These are phyloP conservation scores for Elymus sibiricus DNA, from an alignment of 176 grass and related monocot species.

Conservation along the genomic window DNA sequence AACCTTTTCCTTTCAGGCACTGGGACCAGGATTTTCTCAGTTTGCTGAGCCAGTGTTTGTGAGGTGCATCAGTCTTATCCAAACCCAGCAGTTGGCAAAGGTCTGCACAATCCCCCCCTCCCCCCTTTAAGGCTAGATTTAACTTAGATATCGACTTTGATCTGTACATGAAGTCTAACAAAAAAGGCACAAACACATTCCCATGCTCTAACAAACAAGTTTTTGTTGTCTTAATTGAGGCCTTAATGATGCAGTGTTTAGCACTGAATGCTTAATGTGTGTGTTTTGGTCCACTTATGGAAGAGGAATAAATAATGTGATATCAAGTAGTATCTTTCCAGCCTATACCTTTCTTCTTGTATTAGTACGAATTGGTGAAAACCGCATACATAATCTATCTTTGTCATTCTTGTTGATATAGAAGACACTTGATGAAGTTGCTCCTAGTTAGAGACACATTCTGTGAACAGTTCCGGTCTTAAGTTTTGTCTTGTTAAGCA, in stretches of 20 bases:
- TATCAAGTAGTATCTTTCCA: neutral
- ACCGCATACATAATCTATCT: neutral
- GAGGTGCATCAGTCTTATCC: constrained; percentile 84
- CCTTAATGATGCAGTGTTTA: too few species aligned
- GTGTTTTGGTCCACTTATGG: neutral
- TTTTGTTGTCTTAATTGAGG: too few species aligned
- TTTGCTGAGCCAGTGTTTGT: constrained; percentile 97
- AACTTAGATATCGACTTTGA: too few species aligned
- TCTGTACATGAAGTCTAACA: too few species aligned
- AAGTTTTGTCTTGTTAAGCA: constrained; percentile 12
- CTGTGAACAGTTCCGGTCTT: neutral
- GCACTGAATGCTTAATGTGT: too few species aligned
- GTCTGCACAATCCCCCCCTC: constrained; percentile 22
- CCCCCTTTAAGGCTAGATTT: too few species aligned
- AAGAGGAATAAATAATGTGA: neutral
- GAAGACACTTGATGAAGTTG: constrained; percentile 21
- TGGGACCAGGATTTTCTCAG: constrained; percentile 89
- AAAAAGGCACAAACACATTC: too few species aligned
- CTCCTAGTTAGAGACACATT: neutral
- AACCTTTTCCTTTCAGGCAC: constrained; percentile 54
- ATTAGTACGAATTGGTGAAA: neutral
- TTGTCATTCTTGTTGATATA: neutral
- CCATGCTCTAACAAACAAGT: too few species aligned
- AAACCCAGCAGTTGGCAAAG: constrained; percentile 89
- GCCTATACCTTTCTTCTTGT: neutral